Base-by-base conservation (phyloP, 1,284 basidiomycete species). In the Ceratobasidium sp. region DNA sequence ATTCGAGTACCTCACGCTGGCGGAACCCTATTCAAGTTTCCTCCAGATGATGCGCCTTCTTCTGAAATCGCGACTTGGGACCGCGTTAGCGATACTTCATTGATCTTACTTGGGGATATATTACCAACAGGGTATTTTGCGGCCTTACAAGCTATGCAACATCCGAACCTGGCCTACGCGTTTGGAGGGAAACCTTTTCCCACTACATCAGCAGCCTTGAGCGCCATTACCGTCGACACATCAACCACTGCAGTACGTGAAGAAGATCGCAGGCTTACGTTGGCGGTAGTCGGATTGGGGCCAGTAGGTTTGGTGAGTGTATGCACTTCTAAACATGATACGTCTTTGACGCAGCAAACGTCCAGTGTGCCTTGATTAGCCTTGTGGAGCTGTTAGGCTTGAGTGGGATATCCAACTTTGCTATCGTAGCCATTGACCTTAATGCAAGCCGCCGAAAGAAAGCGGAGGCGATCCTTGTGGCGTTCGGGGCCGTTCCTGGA, bases 21-120 rank as follows among this genome's bases (percentile, higher is more conserved):
- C 31, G 92, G 92, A 22, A 93, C 92, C 0, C 86, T 95, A 6
- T 93, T 91, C 84, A 90, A 87, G 75, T 85, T 93, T 48, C 86
- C 85, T 74, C 84, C 44, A 8, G 51, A 87, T 44, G 82, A 86
- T 2, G 80, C 81, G 60, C 85, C 82, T 33, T 84, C 81, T 80
- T 83, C 83, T 79, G 75, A 80, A 67, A 31, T 81, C 84, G 19
- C 59, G 19, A 77, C 83, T 0, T 82, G 88, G 59, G 79, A 80
- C 17, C 80, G 79, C 9, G 82, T 91, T 8, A 80, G 87, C 2
- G 90, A 92, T 77, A 86, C 86, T 45, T 90, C 91, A 0, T 83
- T 92, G 33, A 84, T 93, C n/a, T 83, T 95, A 50, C 85, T 94
- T n/a, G 91, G 91, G 15, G 93, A 95, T 79, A 93, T 93, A 77